Base-by-base conservation (phyloP, 495 filamentous ascomycete genomes). In the Neurospora sp. region DNA sequence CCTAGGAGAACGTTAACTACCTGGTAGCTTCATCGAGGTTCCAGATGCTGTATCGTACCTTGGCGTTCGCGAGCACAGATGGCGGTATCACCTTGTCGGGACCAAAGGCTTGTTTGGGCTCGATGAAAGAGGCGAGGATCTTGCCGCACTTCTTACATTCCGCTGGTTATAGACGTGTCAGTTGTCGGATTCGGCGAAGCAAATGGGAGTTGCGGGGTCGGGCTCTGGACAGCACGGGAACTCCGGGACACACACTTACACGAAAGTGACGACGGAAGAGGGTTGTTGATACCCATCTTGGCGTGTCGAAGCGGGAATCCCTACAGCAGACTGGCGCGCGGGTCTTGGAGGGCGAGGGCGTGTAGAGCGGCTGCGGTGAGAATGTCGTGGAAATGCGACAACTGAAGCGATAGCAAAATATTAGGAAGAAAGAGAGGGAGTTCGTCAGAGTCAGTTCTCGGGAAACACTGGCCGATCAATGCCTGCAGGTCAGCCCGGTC, bases 51-150 rank as follows among this genome's bases (percentile, higher is more conserved):
- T 12, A 74, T 76, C 86, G 74, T 83, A 96, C 93, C 89, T 98
- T 98, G 76, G 96, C 96, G 77, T 91, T 90, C 53, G 93, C 90
- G 74, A 99, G 89, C 76, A 99, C 88, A 59, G 91, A 88, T 4
- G 96, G 96, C 48, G 96, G 96, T 80, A 99, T 99, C 78, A 99
- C 89, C 82, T 98, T 98, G 80, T 99, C 96, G 41, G 96, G 96
- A 5, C 95, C 93, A 81, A 98, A 98, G 14, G 96, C 85, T 86
- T 98, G 96, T 75, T 89, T 88, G 20, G 96, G 96, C 78, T 99
- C 96, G 76, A 99, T 88, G 77, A 99, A 99, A 5, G 95, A 97
- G 46, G 93, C 88, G 68, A 99, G 88, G 76, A 98, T 98, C 84
- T 96, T 97, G 73, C 91, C 92, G 75, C 91, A 92, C 82, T 96